Base-by-base conservation (phyloP, 2,329 filamentous ascomycete species). In the Colletotrichum aenigma region DNA sequence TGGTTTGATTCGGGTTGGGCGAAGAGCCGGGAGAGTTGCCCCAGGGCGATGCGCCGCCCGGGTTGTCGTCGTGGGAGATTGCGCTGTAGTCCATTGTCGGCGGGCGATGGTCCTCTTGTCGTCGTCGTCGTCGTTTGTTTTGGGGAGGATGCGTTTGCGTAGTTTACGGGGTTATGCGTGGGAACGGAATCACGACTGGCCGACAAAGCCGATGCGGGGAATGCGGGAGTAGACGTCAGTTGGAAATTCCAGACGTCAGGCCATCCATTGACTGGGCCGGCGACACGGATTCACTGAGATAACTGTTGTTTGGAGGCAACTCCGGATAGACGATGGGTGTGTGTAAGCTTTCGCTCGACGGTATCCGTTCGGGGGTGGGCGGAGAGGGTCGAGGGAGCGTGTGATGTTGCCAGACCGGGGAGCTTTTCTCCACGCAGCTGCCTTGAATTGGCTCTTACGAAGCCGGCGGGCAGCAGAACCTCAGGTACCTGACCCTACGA, bases 71-170 rank as follows among this genome's bases (percentile, higher is more conserved):
- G 81, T 87, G 81, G 79, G 91, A 89, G 16, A 89, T 88, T 77
- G 89, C 83, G 82, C 88, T 89, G 83, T 92, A 92, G 84, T 92
- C 90, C 90, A 92, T 92, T 26, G 64, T 56, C 48, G 52, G 24
- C 18, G 26, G 36, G 43, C 24, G 21, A 55, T 56, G 28, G 38
- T 61, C 48, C 48, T 34, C 38, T 64, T 43, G 61, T 71, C 60
- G 34, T 66, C 34, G 61, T 71, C 60, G 34, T 65, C 34, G 24
- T 56, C 21, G 36, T 28, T 21, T 52, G 43, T 52, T 24, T 21
- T 7, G 43, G 43, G n/a, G n/a, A 21, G 43, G 43, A 52, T 52
- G 43, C 62, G 56, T 21, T 43, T 62, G 43, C 66, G 71, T 70
- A 48, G 60, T 52, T 66, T 52, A 34, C 15, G 26, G 55, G 32